Conservation (phyloP, 1,284 basidiomycete genomes). For the Violaceomyces palustris region DNA sequence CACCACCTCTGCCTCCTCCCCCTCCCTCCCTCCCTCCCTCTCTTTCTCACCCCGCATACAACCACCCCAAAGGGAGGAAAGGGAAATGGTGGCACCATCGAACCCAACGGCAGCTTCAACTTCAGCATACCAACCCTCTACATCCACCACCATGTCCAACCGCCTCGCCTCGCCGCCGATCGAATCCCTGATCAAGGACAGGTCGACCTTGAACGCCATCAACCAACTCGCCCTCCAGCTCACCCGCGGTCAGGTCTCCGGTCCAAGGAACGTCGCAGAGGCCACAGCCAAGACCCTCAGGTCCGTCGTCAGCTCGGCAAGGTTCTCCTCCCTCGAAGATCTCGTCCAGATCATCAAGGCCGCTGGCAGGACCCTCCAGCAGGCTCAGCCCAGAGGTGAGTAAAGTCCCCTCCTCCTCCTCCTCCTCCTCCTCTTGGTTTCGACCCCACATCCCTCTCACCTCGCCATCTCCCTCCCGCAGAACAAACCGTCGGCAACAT, state of each 20-base stretch:
- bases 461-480: conserved; percentile 48
- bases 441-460: neutral
- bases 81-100: too few species aligned
- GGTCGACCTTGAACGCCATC: conserved; percentile 26
- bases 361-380: conserved; percentile 73
- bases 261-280: conserved; percentile 62
- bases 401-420: neutral
- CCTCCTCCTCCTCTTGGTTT: neutral
- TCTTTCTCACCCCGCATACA: too few species aligned
- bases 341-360: conserved; percentile 73
- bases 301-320: conserved; percentile 79
- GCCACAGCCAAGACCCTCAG: conserved; percentile 83
- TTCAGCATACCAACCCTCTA: too few species aligned
- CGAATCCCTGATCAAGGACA: conserved; percentile 29
- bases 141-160: neutral
- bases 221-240: conserved; percentile 30
- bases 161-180: conserved; percentile 6
- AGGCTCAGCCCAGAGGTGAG: conserved; percentile 87
- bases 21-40: too few species aligned
- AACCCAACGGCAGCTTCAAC: too few species aligned
- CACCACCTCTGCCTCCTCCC: too few species aligned
- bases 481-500: conserved; percentile 94
- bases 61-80: too few species aligned
- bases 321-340: conserved; percentile 80
- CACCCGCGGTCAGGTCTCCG: conserved; percentile 25